Conservation (phyloP, 202 grass and related monocot species). For the Setaria viridis region DNA sequence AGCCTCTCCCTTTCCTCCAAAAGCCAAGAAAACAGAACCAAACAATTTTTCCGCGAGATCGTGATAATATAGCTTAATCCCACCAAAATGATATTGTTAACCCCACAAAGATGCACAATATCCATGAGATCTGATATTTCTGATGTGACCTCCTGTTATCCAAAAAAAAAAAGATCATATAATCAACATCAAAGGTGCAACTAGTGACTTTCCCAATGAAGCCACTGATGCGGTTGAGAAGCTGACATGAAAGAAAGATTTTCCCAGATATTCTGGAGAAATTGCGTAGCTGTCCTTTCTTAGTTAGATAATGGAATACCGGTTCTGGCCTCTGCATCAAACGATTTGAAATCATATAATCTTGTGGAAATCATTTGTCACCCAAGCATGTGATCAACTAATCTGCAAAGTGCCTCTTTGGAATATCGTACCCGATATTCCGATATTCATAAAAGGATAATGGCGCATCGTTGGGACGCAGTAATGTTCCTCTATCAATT, state of each 20-base stretch:
- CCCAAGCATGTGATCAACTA: no score
- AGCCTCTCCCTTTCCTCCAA: not conserved
- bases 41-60: not conserved
- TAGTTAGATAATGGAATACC: no score
- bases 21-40: not conserved
- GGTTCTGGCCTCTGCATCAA: no score
- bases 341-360: no score
- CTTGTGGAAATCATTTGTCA: no score
- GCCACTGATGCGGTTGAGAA: not conserved
- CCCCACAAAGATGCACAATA: conserved; percentile 5
- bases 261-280: not conserved
- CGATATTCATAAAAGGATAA: no score
- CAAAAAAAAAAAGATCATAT: not conserved
- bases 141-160: not conserved
- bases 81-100: not conserved
- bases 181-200: not conserved
- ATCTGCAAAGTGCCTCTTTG: no score
- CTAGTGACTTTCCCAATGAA: not conserved
- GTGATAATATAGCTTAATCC: not conserved
- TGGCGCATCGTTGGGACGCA: no score
- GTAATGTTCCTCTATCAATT: no score
- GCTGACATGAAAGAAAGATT: not conserved
- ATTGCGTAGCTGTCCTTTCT: not conserved
- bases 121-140: not conserved
- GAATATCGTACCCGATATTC: no score